Evolutionary conservation across 495 filamentous ascomycete genomes (phyloP), one percentile per base, ranked within the genome.

Genomic region (Aspergillus avenaceus): DNA sequence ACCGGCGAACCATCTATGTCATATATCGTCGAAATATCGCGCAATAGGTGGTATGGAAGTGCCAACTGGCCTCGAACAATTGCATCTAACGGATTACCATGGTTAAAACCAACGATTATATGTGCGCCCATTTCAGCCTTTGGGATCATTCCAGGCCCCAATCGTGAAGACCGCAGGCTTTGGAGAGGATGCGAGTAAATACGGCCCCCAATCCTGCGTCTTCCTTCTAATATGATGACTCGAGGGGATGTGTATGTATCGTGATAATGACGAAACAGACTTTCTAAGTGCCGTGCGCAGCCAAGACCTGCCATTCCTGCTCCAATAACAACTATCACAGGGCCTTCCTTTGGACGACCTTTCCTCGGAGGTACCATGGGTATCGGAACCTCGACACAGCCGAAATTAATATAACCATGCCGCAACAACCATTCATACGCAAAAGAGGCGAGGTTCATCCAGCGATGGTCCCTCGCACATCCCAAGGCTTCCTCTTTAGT

Each of bases 111-210:
- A 24, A 93, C 96, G 54, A 99, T 88, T 42, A 99, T 97, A 70
- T 96, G 93, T 14, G 95, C 93, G 29, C 93, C 93, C 79, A 96
- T 88, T 62, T 99, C 93, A 40, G 88, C 93, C 13, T 91, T 96
- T 50, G 84, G 87, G n/a, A 73, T 69, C 48, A 75, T 76, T 32
- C 70, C 74, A 47, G 64, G 59, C 6, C 75, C 79, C 34, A 81
- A 64, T 16, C 59, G 73, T 16, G 63, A 66, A 3, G 69, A 58
- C 21, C 71, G 50, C 52, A 84, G 84, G 26, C 83, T 84, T 37
- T 76, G 77, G 45, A 99, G 75, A 40, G 84, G 82, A 61, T 92
- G 89, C 8, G 93, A 99, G 67, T 97, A 97, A 23, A 99, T 88
- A 50, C 93, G 79, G 23, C 93, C 93, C n/a, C 93, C 93, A 28